Percentiles rank a stretch among this genome's conserved stretches.
phyloP scores from a whole-genome alignment of 331 rosid species.

The Ulmus americana region DNA sequence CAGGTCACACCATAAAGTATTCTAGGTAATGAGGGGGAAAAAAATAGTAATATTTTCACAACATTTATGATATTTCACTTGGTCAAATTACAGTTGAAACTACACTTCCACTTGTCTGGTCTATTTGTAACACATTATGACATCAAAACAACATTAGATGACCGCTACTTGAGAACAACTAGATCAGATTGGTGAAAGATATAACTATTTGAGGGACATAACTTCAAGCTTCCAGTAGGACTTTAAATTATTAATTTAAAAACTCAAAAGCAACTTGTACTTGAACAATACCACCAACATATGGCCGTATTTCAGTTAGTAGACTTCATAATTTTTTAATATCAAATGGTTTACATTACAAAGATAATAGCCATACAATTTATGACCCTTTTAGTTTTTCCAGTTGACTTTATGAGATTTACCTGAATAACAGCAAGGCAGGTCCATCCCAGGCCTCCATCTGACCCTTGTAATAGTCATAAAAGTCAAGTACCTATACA shows the following conservation, averaged over 20 bases:
- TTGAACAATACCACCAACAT: constrained; percentile 1
- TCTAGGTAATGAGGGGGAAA: no score
- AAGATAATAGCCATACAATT: constrained; percentile 10
- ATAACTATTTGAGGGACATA: no score
- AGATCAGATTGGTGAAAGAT: no score
- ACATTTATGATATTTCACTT: background rate
- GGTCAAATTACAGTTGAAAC: background rate
- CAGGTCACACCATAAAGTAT: no score
- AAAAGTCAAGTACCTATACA: constrained; percentile 73
- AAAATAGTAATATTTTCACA: background rate
- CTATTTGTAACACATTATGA: background rate
- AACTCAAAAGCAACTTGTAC: background rate
- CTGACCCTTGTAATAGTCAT: constrained; percentile 99
- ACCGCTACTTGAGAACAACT: background rate
- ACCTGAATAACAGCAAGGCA: constrained; percentile 96
- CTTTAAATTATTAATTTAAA: no score
- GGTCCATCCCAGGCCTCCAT: constrained; percentile 99
- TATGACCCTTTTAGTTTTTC: constrained; percentile 1
- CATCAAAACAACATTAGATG: background rate
- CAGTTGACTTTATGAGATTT: constrained; percentile 12
- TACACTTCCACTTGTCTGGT: background rate
- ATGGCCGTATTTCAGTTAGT: background rate
- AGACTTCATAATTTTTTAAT: no score
- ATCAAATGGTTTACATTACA: background rate
- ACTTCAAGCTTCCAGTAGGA: no score